Evolutionary conservation across 179 eudicot species (phyloP).

Genomic region (Amaranthus tricolor): DNA sequence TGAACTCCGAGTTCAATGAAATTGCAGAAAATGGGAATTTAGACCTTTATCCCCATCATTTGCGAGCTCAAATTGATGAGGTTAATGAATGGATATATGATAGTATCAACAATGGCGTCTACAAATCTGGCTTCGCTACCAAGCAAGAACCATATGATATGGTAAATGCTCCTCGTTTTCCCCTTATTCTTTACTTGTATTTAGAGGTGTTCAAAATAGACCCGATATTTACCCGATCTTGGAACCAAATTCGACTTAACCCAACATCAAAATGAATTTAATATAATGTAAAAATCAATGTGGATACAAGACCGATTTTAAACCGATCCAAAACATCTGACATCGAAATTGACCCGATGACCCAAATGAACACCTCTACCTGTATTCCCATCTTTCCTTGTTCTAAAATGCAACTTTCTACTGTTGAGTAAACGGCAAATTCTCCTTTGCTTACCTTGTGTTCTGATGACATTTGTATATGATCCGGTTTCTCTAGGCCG

Average conservation of each 20-base stretch:
- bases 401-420: not conserved
- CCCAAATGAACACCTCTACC: no score
- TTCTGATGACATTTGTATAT: not conserved
- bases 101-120: constrained; percentile 81
- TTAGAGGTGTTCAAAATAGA: no score
- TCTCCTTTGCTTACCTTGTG: not conserved
- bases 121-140: constrained; percentile 87
- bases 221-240: no score
- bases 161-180: constrained; percentile 27
- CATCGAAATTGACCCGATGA: no score
- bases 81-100: constrained; percentile 66
- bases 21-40: constrained; percentile 61
- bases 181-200: not conserved
- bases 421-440: not conserved
- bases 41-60: constrained; percentile 77
- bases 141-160: constrained; percentile 81
- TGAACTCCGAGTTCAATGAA: constrained; percentile 82
- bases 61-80: constrained; percentile 69
- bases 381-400: not conserved
- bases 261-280: no score
- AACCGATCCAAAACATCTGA: no score
- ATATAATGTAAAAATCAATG: no score
- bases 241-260: no score
- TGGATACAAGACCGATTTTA: no score
- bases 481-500: constrained; percentile 47